Percentiles rank a stretch among this genome's conserved stretches.
Evolutionary conservation across 2,329 filamentous ascomycete species (phyloP).

Genomic region (Diplodia seriata): DNA sequence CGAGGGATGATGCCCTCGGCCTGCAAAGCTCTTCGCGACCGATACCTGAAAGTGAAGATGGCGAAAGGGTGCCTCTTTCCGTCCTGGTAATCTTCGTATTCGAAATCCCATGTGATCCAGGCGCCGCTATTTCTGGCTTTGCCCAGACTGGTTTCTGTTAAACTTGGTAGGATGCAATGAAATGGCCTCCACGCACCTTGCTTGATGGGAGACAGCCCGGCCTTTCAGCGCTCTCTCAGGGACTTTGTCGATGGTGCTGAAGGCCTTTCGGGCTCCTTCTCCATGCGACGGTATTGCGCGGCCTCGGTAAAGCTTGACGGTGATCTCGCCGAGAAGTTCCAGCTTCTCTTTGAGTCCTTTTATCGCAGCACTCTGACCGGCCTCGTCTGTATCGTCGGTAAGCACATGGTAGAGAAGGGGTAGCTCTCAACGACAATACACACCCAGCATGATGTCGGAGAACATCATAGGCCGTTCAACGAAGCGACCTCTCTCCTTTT

Average conservation of each 20-base stretch:
- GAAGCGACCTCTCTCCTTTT: conserved; percentile 16
- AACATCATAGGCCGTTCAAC: conserved; percentile 17
- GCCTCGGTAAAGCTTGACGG: conserved; percentile 15
- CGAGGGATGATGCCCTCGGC: conserved; percentile 44
- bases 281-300: conserved; percentile 6
- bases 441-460: conserved; percentile 22
- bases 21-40: conserved; percentile 42
- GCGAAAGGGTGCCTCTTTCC: conserved; percentile 35
- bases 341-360: conserved; percentile 24
- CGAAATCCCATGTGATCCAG: conserved; percentile 25
- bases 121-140: conserved; percentile 16
- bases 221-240: conserved; percentile 40
- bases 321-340: conserved; percentile 20
- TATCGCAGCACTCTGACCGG: conserved; percentile 19
- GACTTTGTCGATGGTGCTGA: conserved; percentile 32
- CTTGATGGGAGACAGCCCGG: conserved; percentile 37
- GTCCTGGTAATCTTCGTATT: conserved; percentile 13
- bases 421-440: background rate
- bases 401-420: background rate
- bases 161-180: background rate
- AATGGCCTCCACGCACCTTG: conserved; percentile 33
- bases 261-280: conserved; percentile 14
- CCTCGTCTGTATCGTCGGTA: background rate
- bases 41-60: conserved; percentile 42
- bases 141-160: conserved; percentile 5